Percentiles rank a stretch among this genome's conserved stretches.
These are phyloP conservation scores for Raphanus hybrid DNA, from an alignment of 441 rosid species.

Conservation along the genomic window DNA sequence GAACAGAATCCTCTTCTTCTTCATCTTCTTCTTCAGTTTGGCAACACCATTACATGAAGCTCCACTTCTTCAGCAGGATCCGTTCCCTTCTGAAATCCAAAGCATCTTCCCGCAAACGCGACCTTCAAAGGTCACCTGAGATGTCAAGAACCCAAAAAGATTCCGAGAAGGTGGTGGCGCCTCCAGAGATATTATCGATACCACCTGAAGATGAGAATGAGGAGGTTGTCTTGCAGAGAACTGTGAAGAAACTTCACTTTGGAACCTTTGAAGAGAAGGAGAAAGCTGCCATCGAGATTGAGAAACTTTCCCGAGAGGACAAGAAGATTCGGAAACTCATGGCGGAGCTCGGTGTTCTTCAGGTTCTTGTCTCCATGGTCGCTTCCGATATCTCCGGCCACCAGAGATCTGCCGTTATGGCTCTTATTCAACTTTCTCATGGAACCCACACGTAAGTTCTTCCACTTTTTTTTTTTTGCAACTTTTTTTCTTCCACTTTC, in stretches of 20 bases:
- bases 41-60: constrained; percentile 50
- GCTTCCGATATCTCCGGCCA: constrained; percentile 47
- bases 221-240: constrained; percentile 60
- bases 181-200: not conserved
- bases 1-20: constrained; percentile 39
- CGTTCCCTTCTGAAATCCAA: constrained; percentile 64
- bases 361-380: constrained; percentile 72
- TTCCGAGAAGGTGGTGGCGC: constrained; percentile 21
- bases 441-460: constrained; percentile 75
- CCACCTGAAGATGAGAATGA: constrained; percentile 35
- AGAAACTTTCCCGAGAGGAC: constrained; percentile 63
- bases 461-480: too few species aligned
- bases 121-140: constrained; percentile 10
- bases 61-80: constrained; percentile 61
- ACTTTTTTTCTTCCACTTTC: too few species aligned
- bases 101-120: constrained; percentile 42
- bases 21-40: constrained; percentile 47
- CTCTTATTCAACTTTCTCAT: constrained; percentile 81
- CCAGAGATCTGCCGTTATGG: constrained; percentile 62
- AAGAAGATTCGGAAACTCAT: constrained; percentile 59
- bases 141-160: constrained; percentile 25
- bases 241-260: constrained; percentile 85
- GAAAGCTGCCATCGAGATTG: constrained; percentile 70
- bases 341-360: constrained; percentile 90
- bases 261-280: constrained; percentile 79